Base-by-base conservation (phyloP, 129 eudicot genomes). In the Chrysanthemum seticuspe region DNA sequence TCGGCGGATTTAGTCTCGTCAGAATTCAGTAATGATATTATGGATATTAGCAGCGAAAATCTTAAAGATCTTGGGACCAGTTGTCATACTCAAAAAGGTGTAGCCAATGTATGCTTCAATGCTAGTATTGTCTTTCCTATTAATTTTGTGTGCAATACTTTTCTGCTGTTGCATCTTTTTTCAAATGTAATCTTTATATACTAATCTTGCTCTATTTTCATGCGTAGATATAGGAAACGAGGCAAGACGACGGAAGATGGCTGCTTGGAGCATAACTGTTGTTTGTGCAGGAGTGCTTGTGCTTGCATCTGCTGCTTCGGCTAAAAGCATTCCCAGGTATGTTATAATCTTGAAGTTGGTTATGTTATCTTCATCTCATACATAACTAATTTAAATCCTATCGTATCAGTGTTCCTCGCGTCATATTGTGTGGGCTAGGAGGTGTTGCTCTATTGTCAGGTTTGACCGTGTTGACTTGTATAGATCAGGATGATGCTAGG, bases 401-500 rank as follows among this genome's bases (percentile, higher is more conserved):
- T 36, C 1, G 45, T 36, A 36, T 4, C 8, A 87, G 91, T 55
- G 74, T 83, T 65, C 83, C 86, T 60, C 87, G 91, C 68, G 48
- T 58, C 71, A 62, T 50, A 13, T 73, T 84, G 74, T 83, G 85
- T 27, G 83, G 83, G 72, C 44, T 83, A 19, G 88, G 91, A 68
- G 82, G 78, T 60, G 70, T 34, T 73, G 73, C 77, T 64, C 61
- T 87, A 18, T 50, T 81, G 54, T 66, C 75, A 57, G 85, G 88
- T 67, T 64, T 81, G 75, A 54, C 65, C 69, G 82, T 82, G 29
- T 72, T 87, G 74, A 18, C 88, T 50, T 81, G 78, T 71, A 76
- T 81, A 8, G 83, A 82, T 71, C 83, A 87, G 75, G 85, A 76
- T 76, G 83, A 62, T 73, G 88, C 83, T 65, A 59, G 79, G 23